Evolutionary conservation across 2,329 filamentous ascomycete genomes (phyloP), one percentile per base, ranked within the genome.

Genomic region (Calonectria crousiana): DNA sequence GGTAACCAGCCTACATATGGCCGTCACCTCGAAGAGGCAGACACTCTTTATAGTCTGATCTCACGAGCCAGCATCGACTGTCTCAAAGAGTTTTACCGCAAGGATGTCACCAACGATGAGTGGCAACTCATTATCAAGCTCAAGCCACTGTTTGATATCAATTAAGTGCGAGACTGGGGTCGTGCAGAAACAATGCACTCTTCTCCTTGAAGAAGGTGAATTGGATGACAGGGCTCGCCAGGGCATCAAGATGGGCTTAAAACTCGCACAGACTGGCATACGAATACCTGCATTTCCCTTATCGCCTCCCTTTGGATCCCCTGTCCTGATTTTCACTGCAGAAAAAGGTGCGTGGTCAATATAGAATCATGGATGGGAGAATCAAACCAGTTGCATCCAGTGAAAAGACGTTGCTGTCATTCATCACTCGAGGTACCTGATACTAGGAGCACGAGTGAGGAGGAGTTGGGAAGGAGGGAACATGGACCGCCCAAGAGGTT

Each of bases 71-170:
- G 94, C 82, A 99, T 99, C 84, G 95, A 99, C 86, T 95, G 93
- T 11, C 91, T 99, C 77, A 99, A 99, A 90, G 95, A 98, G 83
- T 98, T 95, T 84, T 99, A 98, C 88, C 90, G 96, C 71, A 88
- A 92, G 72, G 96, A 98, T 74, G 95, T 98, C 52, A 91, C 90
- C 64, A 96, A 94, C 86, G 97, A 98, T 14, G 97, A 99, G 87
- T 99, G 97, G 97, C 89, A 92, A 82, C 89, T 99, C 77, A 95
- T 99, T 83, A 95, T 96, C 86, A 98, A 98, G 90, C 88, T 99
- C 83, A 99, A 99, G 92, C 93, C 95, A 51, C 84, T 98, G 79
- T 98, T 98, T 84, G 97, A 98, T 86, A 94, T 98, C 85, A 89
- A 89, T 81, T 95, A 90, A 88, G 75, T 41, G 13, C 5, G 53